A percentile compares a stretch with the other conserved stretches of the same genome.
Conservation (phyloP, 1,139 yeast species). For the Yamadazyma aaseri region DNA sequence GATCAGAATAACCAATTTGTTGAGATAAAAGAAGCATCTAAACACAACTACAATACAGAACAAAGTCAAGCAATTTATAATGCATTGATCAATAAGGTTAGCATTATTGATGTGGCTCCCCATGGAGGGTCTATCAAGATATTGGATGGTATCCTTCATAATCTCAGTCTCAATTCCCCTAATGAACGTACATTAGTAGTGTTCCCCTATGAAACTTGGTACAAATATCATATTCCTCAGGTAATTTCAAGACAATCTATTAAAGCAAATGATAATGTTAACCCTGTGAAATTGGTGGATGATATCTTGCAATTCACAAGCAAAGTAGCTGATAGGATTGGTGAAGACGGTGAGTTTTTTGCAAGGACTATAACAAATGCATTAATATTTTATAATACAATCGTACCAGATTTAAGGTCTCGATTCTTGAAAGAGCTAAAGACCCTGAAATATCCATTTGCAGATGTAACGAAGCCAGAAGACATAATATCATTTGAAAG, state of each 20-base stretch:
- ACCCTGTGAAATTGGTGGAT: conserved; percentile 8
- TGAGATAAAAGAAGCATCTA: neutral
- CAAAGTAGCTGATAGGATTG: conserved; percentile 28
- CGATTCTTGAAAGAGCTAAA: conserved; percentile 3
- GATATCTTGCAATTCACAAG: conserved; percentile 27
- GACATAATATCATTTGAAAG: too few relatives aligned
- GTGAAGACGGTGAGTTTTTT: conserved; percentile 25
- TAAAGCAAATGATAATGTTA: conserved; percentile 3
- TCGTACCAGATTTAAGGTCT: conserved; percentile 8
- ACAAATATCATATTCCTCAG: conserved; percentile 4
- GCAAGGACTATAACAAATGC: conserved; percentile 6
- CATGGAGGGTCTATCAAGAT: conserved; percentile 10
- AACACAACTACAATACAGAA: neutral
- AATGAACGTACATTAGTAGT: conserved; percentile 35
- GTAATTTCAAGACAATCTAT: too few relatives aligned
- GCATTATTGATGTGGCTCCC: conserved; percentile 12
- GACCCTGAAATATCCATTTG: conserved; percentile 9
- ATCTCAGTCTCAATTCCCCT: conserved; percentile 24
- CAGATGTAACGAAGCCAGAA: conserved; percentile 1
- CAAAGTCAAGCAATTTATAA: conserved; percentile 5
- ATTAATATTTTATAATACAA: conserved; percentile 5
- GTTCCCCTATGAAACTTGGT: conserved; percentile 16
- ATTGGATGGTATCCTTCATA: conserved; percentile 12
- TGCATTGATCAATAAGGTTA: conserved; percentile 10
- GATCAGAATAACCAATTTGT: conserved; percentile 1